These are phyloP conservation scores for Sanghuangporus sanghuang DNA, from an alignment of 1,284 basidiomycete species.

Conservation along the genomic window DNA sequence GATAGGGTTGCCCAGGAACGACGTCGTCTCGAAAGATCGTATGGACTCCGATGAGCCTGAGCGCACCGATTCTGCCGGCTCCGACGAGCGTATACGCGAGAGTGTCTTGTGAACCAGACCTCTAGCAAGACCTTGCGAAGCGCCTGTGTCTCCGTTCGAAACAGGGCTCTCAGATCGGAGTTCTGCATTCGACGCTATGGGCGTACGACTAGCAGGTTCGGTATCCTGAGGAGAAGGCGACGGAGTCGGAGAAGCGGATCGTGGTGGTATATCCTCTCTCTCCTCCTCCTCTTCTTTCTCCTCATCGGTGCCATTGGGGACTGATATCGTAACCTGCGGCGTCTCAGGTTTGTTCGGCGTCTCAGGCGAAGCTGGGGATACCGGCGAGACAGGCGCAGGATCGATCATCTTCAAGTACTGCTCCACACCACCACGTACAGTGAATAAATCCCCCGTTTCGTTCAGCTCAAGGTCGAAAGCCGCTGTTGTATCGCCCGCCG, in stretches of 20 bases:
- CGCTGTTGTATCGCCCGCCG: slow-evolving; percentile 52
- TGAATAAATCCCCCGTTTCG: slow-evolving; percentile 50
- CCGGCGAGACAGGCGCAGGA: slow-evolving; percentile 23
- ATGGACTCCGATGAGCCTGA: slow-evolving; percentile 16
- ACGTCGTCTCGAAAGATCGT: slow-evolving; percentile 10
- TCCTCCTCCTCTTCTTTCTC: neutral
- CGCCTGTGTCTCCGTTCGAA: neutral
- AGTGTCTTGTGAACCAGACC: slow-evolving; percentile 18
- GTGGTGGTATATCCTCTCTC: neutral
- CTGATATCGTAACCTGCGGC: slow-evolving; percentile 8
- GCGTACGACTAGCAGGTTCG: slow-evolving; percentile 21
- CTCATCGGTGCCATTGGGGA: slow-evolving; percentile 6
- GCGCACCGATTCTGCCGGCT: slow-evolving; percentile 10
- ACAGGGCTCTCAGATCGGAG: slow-evolving; percentile 11
- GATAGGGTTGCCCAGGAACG: slow-evolving; percentile 7
- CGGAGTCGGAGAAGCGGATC: slow-evolving; percentile 4
- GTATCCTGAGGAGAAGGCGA: slow-evolving; percentile 11
- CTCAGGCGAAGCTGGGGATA: neutral
- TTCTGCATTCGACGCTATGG: slow-evolving; percentile 5
- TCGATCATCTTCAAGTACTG: slow-evolving; percentile 61
- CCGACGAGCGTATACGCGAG: slow-evolving; percentile 9
- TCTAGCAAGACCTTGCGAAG: slow-evolving; percentile 16
- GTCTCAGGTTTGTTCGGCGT: neutral
- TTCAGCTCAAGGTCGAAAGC: slow-evolving; percentile 66
- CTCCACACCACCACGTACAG: slow-evolving; percentile 58